Evolutionary conservation across 306 rosid genomes (phyloP).

Genomic region (Ochetophila trinervis): DNA sequence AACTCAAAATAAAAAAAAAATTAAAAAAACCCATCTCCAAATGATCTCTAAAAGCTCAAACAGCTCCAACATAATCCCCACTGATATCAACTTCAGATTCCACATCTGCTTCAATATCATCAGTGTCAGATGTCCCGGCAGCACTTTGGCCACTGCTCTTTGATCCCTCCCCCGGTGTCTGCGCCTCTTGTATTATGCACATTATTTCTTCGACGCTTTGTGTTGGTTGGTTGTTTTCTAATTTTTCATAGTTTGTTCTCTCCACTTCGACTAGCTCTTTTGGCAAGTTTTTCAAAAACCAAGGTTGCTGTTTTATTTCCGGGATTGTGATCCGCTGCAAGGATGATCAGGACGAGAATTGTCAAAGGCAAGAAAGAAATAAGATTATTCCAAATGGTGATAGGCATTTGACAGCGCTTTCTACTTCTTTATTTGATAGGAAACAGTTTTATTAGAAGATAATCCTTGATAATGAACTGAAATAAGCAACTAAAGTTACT

Average conservation of each 20-base stretch:
- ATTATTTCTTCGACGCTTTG: conserved; percentile 72
- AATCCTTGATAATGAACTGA: too few relatives aligned
- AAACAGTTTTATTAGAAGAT: too few relatives aligned
- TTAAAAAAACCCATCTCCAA: not conserved
- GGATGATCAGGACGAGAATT: not conserved
- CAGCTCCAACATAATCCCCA: conserved; percentile 28
- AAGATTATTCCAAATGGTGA: not conserved
- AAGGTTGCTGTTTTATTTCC: conserved; percentile 78
- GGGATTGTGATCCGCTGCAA: conserved; percentile 67
- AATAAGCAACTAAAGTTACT: not conserved
- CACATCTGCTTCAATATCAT: conserved; percentile 39
- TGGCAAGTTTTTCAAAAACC: conserved; percentile 74
- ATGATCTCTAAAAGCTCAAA: conserved; percentile 19
- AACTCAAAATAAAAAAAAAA: conserved; percentile 6
- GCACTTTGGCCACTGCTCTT: conserved; percentile 37
- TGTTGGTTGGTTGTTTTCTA: conserved; percentile 32
- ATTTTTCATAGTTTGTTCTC: conserved; percentile 30
- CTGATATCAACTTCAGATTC: conserved; percentile 53
- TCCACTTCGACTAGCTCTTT: conserved; percentile 60
- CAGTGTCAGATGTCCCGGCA: conserved; percentile 35
- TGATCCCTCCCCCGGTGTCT: conserved; percentile 45
- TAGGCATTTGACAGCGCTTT: too few relatives aligned
- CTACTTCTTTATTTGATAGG: too few relatives aligned
- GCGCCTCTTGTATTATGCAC: conserved; percentile 64
- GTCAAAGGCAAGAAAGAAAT: not conserved